These are phyloP conservation scores for Tylopilus intermedius DNA, from an alignment of 768 basidiomycete genomes.

Conservation along the genomic window DNA sequence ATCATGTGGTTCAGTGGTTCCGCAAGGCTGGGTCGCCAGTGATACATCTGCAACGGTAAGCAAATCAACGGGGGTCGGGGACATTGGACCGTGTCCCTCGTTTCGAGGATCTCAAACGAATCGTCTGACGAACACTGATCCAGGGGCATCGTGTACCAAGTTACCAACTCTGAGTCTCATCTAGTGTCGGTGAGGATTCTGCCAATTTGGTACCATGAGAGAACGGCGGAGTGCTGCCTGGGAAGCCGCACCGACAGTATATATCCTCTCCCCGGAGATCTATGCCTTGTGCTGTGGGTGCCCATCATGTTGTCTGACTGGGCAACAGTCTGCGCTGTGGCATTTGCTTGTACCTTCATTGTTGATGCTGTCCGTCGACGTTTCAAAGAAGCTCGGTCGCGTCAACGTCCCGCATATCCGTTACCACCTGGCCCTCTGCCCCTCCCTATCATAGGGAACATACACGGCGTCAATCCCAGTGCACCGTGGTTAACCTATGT, in stretches of 20 bases:
- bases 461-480: constrained; percentile 2
- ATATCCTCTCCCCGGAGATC: neutral
- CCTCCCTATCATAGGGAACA: constrained; percentile 16
- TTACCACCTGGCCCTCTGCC: constrained; percentile 12
- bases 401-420: neutral
- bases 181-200: neutral
- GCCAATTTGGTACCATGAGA: neutral
- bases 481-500: constrained; percentile 14
- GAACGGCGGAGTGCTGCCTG: neutral
- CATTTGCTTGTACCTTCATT: neutral
- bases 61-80: neutral
- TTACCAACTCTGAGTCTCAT: neutral
- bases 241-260: neutral
- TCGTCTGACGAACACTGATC: neutral
- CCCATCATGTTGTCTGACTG: neutral
- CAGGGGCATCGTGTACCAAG: neutral
- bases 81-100: neutral
- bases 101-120: neutral
- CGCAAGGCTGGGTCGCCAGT: neutral
- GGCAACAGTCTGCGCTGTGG: neutral
- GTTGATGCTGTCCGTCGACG: neutral
- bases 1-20: neutral
- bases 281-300: neutral
- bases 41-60: neutral
- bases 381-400: neutral